Base-by-base conservation (phyloP, 208 protist genomes). In the Phytomonas francai region DNA sequence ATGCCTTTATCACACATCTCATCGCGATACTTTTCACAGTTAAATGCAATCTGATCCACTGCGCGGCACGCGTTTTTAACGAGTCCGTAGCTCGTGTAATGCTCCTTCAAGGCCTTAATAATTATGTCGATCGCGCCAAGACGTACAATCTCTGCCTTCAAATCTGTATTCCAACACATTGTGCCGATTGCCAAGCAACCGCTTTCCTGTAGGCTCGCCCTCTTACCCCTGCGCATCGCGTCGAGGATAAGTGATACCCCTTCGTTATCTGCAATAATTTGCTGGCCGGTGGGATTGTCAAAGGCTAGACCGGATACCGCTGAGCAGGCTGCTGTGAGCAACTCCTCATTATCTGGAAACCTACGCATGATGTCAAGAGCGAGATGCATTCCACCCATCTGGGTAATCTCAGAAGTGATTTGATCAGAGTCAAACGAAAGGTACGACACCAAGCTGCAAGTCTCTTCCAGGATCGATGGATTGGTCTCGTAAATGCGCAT, bases 101-200 rank as follows among this genome's bases (percentile, higher is more conserved):
- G 81, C 59, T 91, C 76, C 51, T 85, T 80, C 34, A 97, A 72
- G 16, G 89, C 87, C 56, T 80, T 85, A 80, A 92, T 91, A 63
- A 97, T 91, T 34, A 91, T 78, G 64, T 88, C 67, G 56, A 94
- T 83, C 4, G 89, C 92, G 31, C 83, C 88, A 0, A 85, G 70
- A 0, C 81, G 81, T 65, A 95, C 87, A 4, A 97, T 87, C 32
- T 95, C 92, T 11, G 87, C 81, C 74, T 97, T 97, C 29, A 95
- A 78, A 59, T 95, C 88, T 70, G 75, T 87, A 75, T 94, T 95
- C 89, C 92, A 97, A 77, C 89, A 94, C 87, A 97, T 93, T 54
- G 92, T 95, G 60, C 92, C 92, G 59, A 97, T 85, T 0, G 84
- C 87, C 27, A 97, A 74, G 77, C 89, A 95, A 16, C 84, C 85